Evolutionary conservation across 768 basidiomycete genomes (phyloP).

Genomic region (Steccherinum ochraceum): DNA sequence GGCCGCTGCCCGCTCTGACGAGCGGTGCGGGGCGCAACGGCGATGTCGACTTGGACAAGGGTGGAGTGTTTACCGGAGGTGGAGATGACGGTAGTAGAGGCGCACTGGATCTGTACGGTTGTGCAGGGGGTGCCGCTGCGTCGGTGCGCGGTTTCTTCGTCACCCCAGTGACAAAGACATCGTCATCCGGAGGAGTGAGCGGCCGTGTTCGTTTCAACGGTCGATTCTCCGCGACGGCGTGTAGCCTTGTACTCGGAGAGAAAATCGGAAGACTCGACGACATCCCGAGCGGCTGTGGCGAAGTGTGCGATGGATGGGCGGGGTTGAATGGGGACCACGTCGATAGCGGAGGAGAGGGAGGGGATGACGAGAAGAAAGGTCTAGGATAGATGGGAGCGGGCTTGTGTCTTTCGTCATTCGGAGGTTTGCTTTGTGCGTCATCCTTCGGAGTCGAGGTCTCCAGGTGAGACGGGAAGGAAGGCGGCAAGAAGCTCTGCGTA

Average conservation of each 20-base stretch:
- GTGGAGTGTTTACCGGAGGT: constrained; percentile 20
- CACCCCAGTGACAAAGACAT: constrained; percentile 4
- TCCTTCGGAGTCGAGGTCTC: constrained; percentile 46
- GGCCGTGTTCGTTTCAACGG: constrained; percentile 15
- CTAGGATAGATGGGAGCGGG: constrained; percentile 34
- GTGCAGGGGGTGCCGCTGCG: not conserved
- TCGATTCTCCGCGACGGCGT: not conserved
- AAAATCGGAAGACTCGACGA: constrained; percentile 11
- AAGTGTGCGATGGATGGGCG: constrained; percentile 5
- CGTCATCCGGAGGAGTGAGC: constrained; percentile 10
- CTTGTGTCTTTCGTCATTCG: constrained; percentile 28
- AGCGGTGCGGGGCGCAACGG: constrained; percentile 4
- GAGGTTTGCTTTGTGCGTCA: constrained; percentile 4
- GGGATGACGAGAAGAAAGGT: constrained; percentile 19
- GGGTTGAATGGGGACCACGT: constrained; percentile 15
- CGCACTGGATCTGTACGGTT: constrained; percentile 8
- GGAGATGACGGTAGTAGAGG: constrained; percentile 21
- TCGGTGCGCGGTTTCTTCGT: constrained; percentile 16
- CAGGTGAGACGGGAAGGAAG: constrained; percentile 49
- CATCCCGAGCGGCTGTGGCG: constrained; percentile 14
- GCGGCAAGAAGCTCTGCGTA: constrained; percentile 42
- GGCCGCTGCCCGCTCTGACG: constrained; percentile 9
- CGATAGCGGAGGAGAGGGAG: constrained; percentile 17
- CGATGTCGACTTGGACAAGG: constrained; percentile 19
- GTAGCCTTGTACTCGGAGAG: constrained; percentile 4